Percentiles rank a stretch among this genome's conserved stretches.
Conservation (phyloP, 75 land plant genomes). For the Cupressus sempervirens region DNA sequence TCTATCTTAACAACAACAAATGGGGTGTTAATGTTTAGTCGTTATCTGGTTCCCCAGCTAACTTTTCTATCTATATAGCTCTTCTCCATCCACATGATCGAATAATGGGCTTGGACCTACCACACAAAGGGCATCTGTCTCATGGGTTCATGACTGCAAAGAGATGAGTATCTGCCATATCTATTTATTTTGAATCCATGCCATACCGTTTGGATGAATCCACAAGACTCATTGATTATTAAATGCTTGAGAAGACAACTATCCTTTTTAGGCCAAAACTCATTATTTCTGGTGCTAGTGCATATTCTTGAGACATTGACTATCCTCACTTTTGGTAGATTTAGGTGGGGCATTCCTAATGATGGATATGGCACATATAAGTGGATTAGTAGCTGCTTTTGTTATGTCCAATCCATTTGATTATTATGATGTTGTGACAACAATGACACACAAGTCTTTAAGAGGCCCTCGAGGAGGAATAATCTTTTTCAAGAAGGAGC, state of each 20-base stretch:
- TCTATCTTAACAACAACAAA: constrained; percentile 50
- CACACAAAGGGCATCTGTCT: constrained; percentile 85
- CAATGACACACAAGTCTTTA: constrained; percentile 91
- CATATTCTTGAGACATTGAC: constrained; percentile 83
- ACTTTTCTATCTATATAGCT: constrained; percentile 90
- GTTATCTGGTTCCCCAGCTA: constrained; percentile 93
- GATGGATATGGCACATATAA: constrained; percentile 99
- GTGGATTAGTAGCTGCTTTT: constrained; percentile 89
- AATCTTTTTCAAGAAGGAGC: constrained; percentile 85
- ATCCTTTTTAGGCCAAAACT: constrained; percentile 76
- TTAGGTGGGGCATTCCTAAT: constrained; percentile 84
- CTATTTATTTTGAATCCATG: constrained; percentile 88
- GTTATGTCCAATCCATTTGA: constrained; percentile 82
- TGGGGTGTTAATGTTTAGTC: constrained; percentile 99
- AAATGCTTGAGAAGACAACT: constrained; percentile 81
- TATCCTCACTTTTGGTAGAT: constrained; percentile 82
- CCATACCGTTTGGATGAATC: constrained; percentile 79
- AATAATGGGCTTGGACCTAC: constrained; percentile 92
- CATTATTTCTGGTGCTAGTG: constrained; percentile 88
- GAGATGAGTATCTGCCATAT: constrained; percentile 87
- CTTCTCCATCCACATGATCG: constrained; percentile 88
- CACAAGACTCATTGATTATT: constrained; percentile 83
- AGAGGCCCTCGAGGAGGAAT: constrained; percentile 96
- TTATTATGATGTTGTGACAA: constrained; percentile 89
- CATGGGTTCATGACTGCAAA: constrained; percentile 89